These are phyloP conservation scores for Lipomyces sp. DNA, from an alignment of 805 yeast species.

Conservation along the genomic window DNA sequence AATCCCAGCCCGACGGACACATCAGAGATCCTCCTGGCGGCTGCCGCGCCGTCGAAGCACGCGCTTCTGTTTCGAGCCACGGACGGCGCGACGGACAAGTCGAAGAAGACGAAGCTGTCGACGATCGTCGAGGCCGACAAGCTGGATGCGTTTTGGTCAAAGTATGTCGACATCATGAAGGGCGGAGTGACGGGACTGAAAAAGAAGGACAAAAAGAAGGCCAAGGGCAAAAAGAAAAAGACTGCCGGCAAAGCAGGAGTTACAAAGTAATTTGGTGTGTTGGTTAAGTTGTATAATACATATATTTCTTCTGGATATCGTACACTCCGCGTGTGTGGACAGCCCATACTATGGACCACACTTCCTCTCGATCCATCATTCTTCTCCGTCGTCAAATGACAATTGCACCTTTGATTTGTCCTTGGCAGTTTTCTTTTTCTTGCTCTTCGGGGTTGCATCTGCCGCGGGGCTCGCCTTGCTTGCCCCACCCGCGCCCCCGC, in stretches of 20 bases:
- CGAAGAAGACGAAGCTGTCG: conserved; percentile 50
- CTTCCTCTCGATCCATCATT: neutral
- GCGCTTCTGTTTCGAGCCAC: conserved; percentile 68
- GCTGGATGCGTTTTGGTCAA: conserved; percentile 72
- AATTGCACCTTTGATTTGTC: conserved; percentile 9
- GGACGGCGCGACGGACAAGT: conserved; percentile 52
- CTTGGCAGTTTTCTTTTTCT: neutral
- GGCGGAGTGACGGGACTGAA: conserved; percentile 69
- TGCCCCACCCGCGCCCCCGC: neutral
- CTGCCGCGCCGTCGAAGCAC: conserved; percentile 40
- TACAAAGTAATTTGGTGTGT: neutral
- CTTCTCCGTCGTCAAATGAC: conserved; percentile 18
- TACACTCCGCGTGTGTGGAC: neutral
- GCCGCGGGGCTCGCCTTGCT: neutral
- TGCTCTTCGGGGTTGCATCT: neutral
- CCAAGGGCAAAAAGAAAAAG: conserved; percentile 50
- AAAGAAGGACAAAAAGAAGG: conserved; percentile 78
- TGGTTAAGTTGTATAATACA: neutral
- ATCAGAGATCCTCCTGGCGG: conserved; percentile 11
- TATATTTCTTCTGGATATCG: neutral
- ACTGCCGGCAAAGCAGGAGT: conserved; percentile 11
- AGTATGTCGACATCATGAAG: conserved; percentile 67
- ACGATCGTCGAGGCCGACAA: conserved; percentile 64
- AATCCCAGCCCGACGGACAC: conserved; percentile 14
- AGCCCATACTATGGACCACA: neutral